These are phyloP conservation scores for Cadophora luteo-olivacea DNA, from an alignment of 2,329 filamentous ascomycete species.

Conservation along the genomic window DNA sequence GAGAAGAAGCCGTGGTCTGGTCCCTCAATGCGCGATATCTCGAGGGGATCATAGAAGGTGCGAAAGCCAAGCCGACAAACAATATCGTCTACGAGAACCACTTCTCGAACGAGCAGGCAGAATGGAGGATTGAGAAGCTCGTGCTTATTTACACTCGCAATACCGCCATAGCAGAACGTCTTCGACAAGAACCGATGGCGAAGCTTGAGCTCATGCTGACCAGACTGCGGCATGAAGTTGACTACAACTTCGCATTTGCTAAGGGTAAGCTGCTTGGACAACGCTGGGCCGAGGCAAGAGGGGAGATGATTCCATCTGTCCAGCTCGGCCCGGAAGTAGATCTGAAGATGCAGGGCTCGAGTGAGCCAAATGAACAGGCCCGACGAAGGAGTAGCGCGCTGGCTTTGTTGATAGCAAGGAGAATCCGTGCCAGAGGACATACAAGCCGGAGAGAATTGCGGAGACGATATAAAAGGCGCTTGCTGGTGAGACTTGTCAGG, in stretches of 20 bases:
- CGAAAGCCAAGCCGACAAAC: background rate
- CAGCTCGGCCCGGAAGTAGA: background rate
- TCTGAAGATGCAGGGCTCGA: no score
- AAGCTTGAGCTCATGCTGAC: background rate
- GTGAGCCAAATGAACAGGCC: no score
- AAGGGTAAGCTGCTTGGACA: background rate
- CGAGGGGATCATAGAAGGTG: background rate
- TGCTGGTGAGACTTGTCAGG: background rate
- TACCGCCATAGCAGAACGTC: background rate
- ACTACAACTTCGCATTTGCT: background rate
- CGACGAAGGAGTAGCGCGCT: no score
- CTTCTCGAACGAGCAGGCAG: background rate
- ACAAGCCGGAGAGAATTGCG: background rate
- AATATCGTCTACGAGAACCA: background rate
- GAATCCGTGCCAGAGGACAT: no score
- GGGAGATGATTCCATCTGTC: background rate
- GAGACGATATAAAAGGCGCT: background rate
- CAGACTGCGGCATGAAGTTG: background rate
- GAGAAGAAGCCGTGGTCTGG: background rate
- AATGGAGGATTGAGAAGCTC: background rate
- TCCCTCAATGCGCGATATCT: background rate
- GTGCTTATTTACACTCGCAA: background rate
- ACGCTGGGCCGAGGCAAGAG: background rate
- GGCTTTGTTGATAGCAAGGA: no score
- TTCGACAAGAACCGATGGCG: background rate